Base-by-base conservation (phyloP, 176 grass and related monocot genomes). In the Carex scoparia region DNA sequence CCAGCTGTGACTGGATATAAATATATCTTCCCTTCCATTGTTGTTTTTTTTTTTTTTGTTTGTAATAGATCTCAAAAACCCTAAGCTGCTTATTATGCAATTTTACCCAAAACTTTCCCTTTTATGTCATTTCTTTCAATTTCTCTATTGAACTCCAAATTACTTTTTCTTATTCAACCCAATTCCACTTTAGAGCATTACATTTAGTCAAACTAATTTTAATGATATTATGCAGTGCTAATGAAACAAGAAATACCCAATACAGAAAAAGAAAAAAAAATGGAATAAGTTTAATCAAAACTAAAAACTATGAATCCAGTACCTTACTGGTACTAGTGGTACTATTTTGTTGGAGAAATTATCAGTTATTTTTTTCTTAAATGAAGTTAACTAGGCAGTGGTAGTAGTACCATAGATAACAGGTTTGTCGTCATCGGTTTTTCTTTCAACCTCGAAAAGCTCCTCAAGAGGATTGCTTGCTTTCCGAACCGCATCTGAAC, bases 381-480 rank as follows among this genome's bases (percentile, higher is more conserved):
- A 58, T 18, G 49, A 78, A 18, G 13, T 10, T 18, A 4, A 58
- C 35, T 3, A 12, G 5, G 13, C 28, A 33, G 49, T 1, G 7
- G 13, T 58, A 16, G 15, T 42, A 1, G 28, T 92, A 98, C 93
- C 96, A 62, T 94, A 98, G 86, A 88, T 78, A 65, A 94, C 86
- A 74, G 81, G 85, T 72, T 95, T 90, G 32, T 94, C 90, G 0
- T 98, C 96, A 55, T 92, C 88, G 30, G 88, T 85, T 68, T 51
- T 95, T 82, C 96, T 74, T 40, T 98, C 91, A 40, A 94, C 88
- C 88, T 98, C 93, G 66, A 98, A 98, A 62, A 98, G 93, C 71
- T 98, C 93, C 88, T 98, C 91, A 10, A 98, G 93, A 4, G 93
- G 90, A 79, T 98, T 98, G 58, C 89, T 87, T 49, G 91, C 85